These are phyloP conservation scores for Candida easanensis DNA, from an alignment of 805 yeast genomes.

Conservation along the genomic window DNA sequence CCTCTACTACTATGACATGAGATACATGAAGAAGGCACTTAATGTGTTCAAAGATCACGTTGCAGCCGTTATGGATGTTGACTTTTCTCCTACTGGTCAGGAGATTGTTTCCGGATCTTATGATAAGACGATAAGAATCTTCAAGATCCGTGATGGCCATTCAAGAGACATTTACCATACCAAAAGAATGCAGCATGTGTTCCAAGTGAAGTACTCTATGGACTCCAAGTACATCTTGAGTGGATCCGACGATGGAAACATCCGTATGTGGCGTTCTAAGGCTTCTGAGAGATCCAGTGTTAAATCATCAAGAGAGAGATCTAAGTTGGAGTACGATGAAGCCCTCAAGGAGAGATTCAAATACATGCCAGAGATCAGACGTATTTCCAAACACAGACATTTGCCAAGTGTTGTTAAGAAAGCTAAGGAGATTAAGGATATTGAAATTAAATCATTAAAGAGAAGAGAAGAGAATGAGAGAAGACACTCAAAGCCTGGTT, in stretches of 20 bases:
- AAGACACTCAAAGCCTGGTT: slow-evolving; percentile 66
- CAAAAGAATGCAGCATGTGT: slow-evolving; percentile 94
- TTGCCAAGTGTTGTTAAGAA: slow-evolving; percentile 84
- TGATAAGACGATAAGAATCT: slow-evolving; percentile 88
- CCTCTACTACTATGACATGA: slow-evolving; percentile 93
- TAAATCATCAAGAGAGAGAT: slow-evolving; percentile 74
- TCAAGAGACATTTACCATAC: slow-evolving; percentile 95
- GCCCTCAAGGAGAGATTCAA: slow-evolving; percentile 90
- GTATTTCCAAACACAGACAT: slow-evolving; percentile 91
- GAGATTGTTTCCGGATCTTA: slow-evolving; percentile 94
- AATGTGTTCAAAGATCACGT: slow-evolving; percentile 95
- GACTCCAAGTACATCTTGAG: slow-evolving; percentile 84
- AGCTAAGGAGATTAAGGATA: slow-evolving; percentile 80
- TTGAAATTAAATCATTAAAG: slow-evolving; percentile 70
- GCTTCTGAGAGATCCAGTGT: slow-evolving; percentile 84
- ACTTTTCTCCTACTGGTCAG: slow-evolving; percentile 95
- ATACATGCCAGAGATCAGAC: slow-evolving; percentile 92
- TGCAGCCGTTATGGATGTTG: slow-evolving; percentile 91
- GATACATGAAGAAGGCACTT: slow-evolving; percentile 76
- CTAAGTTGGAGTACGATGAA: slow-evolving; percentile 84
- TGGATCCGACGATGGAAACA: slow-evolving; percentile 96
- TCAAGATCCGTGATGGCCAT: slow-evolving; percentile 75
- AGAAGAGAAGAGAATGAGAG: slow-evolving; percentile 82
- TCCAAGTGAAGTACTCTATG: slow-evolving; percentile 79
- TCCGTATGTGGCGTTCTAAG: slow-evolving; percentile 86